phyloP scores from a whole-genome alignment of 345 rosid genomes.

The Lumnitzera littorea region DNA sequence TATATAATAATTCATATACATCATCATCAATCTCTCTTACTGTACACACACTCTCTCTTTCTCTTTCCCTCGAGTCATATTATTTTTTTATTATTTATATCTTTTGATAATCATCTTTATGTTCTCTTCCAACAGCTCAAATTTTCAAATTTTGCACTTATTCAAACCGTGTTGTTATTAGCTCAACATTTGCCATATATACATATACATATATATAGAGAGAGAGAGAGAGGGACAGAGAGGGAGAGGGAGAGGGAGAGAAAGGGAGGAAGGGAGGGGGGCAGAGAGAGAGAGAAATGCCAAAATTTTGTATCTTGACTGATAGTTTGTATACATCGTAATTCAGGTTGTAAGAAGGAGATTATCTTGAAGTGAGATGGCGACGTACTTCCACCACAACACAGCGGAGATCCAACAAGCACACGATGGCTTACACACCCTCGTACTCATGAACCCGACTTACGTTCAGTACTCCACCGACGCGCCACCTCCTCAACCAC shows the following conservation, averaged over 20 bases:
- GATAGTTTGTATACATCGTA: no score
- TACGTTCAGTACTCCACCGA: constrained; percentile 77
- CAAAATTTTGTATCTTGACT: no score
- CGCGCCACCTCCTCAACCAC: constrained; percentile 31
- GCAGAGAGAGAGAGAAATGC: no score
- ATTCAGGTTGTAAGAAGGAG: no score
- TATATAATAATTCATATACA: no score
- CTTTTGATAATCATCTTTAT: not conserved
- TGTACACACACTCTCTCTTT: not conserved
- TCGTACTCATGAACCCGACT: constrained; percentile 92
- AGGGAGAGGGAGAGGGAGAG: no score
- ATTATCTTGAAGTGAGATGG: constrained; percentile 29
- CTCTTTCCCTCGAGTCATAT: not conserved
- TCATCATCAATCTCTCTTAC: not conserved
- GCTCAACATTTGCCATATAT: no score
- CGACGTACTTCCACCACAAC: constrained; percentile 75
- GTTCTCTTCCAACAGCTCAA: not conserved
- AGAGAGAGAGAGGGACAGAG: no score
- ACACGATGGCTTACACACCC: constrained; percentile 80
- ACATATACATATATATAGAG: no score
- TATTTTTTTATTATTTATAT: not conserved
- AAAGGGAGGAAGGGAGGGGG: no score
- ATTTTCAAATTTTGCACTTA: no score
- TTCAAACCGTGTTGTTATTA: no score
- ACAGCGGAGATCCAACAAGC: constrained; percentile 60